Conservation (phyloP, 1,139 yeast genomes). For the Candida albicans region DNA sequence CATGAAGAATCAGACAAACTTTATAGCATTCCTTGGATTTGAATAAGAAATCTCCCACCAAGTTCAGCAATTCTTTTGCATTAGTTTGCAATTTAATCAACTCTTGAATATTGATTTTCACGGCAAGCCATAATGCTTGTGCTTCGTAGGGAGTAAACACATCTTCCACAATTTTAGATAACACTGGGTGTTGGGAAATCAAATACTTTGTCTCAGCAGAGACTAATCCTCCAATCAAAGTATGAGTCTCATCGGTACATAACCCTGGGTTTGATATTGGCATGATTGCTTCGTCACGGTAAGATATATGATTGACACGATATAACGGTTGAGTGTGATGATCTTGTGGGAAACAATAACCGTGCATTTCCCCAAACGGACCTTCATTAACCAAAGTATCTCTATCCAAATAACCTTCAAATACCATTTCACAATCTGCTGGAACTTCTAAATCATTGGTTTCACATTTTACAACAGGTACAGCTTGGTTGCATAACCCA, state of each 20-base stretch:
- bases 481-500: not conserved
- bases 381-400: not conserved
- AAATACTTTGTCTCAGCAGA: not conserved
- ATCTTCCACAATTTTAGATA: not conserved
- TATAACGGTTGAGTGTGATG: not conserved
- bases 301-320: not conserved
- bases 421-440: constrained; percentile 2
- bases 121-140: constrained; percentile 1
- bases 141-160: constrained; percentile 1
- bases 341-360: constrained; percentile 1
- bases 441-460: constrained; percentile 3
- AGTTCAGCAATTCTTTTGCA: not conserved
- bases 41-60: not conserved
- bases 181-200: not conserved
- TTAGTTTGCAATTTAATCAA: constrained; percentile 1
- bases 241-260: constrained; percentile 2
- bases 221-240: constrained; percentile 1
- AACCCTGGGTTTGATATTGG: constrained; percentile 1
- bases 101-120: not conserved
- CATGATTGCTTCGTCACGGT: constrained; percentile 1
- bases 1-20: constrained; percentile 2
- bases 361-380: constrained; percentile 3
- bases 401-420: constrained; percentile 2
- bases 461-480: constrained; percentile 2
- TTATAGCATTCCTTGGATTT: constrained; percentile 2